Base-by-base conservation (phyloP, 1,139 yeast genomes). In the Yamadazyma spencermartinsiae region DNA sequence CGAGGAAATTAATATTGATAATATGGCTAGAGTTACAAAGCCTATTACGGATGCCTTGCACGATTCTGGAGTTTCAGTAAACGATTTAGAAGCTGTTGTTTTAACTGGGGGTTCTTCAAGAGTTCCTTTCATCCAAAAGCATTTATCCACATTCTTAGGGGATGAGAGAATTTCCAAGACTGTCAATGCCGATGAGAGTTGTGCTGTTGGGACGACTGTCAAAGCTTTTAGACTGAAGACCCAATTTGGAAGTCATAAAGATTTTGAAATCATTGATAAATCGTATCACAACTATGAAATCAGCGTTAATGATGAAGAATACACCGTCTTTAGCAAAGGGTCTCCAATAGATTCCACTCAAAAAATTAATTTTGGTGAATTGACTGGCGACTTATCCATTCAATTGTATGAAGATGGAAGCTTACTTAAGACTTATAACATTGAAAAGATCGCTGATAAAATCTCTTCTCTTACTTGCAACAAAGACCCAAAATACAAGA, bases 111-210 rank as follows among this genome's bases (percentile, higher is more conserved):
- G 98, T 0, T 80, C 96, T 1, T 80, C 94, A 9, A 80, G 99
- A 59, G 86, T 89, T 20, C 98, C 98, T 13, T 76, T 86, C 54
- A 83, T 92, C 37, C 95, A 88, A 60, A 69, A 74, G 34, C 76
- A 72, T 39, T 61, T 84, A 43, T 54, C 65, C 4, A 60, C 74
- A 4, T 68, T 85, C 33, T 65, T 83, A 31, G 82, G 82, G 2
- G 81, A 79, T 21, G 81, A 76, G 2, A 67, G 72, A 39, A 69
- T 94, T 35, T 75, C 96, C n/a, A 89, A 84, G 59, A 87, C 84
- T 40, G 95, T 94, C 35, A 92, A 92, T 60, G 94, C 98, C 0
- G 99, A 92, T 63, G 99, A 92, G 63, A 82, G 97, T 43, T 89
- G 88, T 42, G 96, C 89, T 11, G 72, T 87, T 54, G 99, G 99